These are phyloP conservation scores for Sophora flavescens DNA, from an alignment of 306 rosid species.

Conservation along the genomic window DNA sequence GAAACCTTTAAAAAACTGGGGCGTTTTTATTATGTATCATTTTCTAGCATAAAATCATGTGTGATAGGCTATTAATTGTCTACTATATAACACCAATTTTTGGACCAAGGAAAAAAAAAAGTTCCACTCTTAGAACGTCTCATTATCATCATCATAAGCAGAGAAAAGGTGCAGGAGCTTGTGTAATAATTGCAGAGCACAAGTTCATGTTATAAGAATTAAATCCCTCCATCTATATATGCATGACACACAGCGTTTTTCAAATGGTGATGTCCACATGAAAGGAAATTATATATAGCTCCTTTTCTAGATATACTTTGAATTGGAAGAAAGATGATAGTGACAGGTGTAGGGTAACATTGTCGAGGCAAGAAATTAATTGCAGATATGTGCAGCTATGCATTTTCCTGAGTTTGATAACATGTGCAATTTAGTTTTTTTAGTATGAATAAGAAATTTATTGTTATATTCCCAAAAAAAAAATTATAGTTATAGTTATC, in stretches of 20 bases:
- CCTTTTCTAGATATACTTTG: slow-evolving; percentile 47
- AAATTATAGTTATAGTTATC: too few species aligned
- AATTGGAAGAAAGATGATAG: slow-evolving; percentile 28
- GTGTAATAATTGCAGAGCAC: slow-evolving; percentile 62
- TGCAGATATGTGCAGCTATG: slow-evolving; percentile 28
- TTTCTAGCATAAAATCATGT: neutral
- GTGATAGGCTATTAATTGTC: too few species aligned
- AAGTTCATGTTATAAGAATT: slow-evolving; percentile 50
- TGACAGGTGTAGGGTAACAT: slow-evolving; percentile 36
- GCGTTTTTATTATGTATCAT: neutral
- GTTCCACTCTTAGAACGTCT: neutral
- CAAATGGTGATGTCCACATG: slow-evolving; percentile 51
- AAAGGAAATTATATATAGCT: slow-evolving; percentile 46
- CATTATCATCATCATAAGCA: slow-evolving; percentile 36
- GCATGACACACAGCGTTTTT: slow-evolving; percentile 52
- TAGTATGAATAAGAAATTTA: neutral
- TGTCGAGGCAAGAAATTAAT: slow-evolving; percentile 46
- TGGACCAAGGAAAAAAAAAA: neutral
- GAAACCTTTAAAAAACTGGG: neutral
- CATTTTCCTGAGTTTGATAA: slow-evolving; percentile 22
- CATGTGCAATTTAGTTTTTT: neutral
- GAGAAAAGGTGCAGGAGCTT: slow-evolving; percentile 55
- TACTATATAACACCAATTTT: neutral
- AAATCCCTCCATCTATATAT: slow-evolving; percentile 38
- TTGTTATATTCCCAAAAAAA: too few species aligned